Conservation (phyloP, 805 yeast species). For the Candida arabinofermentans region DNA sequence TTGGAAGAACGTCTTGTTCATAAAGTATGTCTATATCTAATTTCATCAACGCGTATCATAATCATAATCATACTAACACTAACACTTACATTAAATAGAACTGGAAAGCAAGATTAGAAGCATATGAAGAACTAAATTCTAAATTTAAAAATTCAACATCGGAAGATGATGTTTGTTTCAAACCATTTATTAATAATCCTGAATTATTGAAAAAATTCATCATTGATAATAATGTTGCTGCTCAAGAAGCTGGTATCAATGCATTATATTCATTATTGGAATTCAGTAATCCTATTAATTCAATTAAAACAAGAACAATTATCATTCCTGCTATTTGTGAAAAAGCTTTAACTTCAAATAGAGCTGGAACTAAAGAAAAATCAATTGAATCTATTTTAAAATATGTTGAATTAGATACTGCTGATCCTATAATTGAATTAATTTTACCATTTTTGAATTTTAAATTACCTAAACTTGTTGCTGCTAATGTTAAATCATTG, state of each 20-base stretch:
- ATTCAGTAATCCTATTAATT: slow-evolving; percentile 46
- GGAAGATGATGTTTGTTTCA: slow-evolving; percentile 54
- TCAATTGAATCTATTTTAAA: slow-evolving; percentile 58
- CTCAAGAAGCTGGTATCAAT: slow-evolving; percentile 77
- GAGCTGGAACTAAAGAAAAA: slow-evolving; percentile 68
- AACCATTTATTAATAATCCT: slow-evolving; percentile 46
- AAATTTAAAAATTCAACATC: slow-evolving; percentile 50
- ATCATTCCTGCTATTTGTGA: slow-evolving; percentile 60
- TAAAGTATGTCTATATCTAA: slow-evolving; percentile 40
- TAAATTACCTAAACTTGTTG: slow-evolving; percentile 72
- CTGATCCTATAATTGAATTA: slow-evolving; percentile 64
- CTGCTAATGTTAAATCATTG: slow-evolving; percentile 59
- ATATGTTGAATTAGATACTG: slow-evolving; percentile 62
- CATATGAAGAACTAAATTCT: slow-evolving; percentile 63
- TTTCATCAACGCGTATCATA: not conserved
- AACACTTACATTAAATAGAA: slow-evolving; percentile 16
- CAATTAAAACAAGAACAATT: slow-evolving; percentile 37
- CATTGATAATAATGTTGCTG: slow-evolving; percentile 81
- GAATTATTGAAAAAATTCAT: slow-evolving; percentile 55
- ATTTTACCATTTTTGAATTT: slow-evolving; percentile 59
- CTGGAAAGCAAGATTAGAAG: slow-evolving; percentile 85
- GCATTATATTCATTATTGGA: slow-evolving; percentile 53
- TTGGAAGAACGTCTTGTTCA: slow-evolving; percentile 63
- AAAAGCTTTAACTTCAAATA: slow-evolving; percentile 72
- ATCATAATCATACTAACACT: not conserved